phyloP scores from a whole-genome alignment of 2,329 filamentous ascomycete genomes.

The Colletotrichum nymphaeae region DNA sequence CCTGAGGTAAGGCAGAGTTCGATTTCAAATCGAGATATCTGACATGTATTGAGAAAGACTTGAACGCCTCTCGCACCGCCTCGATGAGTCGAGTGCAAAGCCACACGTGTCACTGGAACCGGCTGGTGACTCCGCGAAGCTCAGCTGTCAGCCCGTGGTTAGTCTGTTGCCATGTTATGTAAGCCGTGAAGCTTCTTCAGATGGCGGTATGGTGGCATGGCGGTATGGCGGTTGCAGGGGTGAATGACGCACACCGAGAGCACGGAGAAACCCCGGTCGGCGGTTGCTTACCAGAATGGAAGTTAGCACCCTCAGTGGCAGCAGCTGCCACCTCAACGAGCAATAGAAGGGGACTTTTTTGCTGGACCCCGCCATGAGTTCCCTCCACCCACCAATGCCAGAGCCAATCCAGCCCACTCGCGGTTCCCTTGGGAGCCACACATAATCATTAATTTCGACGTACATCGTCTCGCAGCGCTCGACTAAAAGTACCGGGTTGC shows the following conservation, averaged over 20 bases:
- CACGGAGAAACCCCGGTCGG: constrained; percentile 26
- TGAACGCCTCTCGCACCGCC: not conserved
- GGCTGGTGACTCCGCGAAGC: not conserved
- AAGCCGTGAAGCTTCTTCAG: constrained; percentile 12
- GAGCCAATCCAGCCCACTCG: constrained; percentile 13
- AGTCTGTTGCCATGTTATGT: not conserved
- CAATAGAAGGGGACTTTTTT: not conserved
- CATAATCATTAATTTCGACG: constrained; percentile 32
- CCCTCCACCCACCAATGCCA: constrained; percentile 26
- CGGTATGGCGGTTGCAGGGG: constrained; percentile 1
- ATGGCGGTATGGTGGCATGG: not conserved
- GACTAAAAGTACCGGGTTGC: constrained; percentile 11
- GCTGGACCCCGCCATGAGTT: constrained; percentile 17
- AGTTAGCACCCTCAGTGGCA: no score
- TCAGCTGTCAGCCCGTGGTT: not conserved
- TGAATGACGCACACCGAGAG: constrained; percentile 33
- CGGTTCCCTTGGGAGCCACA: constrained; percentile 27
- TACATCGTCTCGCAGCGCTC: constrained; percentile 19
- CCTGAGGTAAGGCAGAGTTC: no score
- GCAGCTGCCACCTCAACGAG: not conserved
- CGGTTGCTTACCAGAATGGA: not conserved
- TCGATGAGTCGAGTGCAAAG: not conserved
- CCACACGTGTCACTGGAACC: not conserved
- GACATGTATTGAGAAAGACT: not conserved
- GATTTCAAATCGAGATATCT: not conserved